Base-by-base conservation (phyloP, 352 stramenopile genomes). In the Globisporangium nodosum region DNA sequence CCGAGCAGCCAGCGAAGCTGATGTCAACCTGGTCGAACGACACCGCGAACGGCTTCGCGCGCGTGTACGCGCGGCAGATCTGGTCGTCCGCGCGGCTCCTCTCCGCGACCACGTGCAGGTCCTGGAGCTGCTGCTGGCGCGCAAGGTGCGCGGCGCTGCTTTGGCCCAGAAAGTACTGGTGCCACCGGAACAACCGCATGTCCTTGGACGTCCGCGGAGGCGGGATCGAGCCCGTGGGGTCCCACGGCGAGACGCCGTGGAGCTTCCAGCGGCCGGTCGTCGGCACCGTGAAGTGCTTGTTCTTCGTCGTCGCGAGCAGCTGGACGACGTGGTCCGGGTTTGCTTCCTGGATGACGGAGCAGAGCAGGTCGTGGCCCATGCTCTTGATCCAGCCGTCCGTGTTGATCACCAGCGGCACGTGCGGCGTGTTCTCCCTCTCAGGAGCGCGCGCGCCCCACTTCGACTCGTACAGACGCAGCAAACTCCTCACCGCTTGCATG, bases 311-410 rank as follows among this genome's bases (percentile, higher is more conserved):
- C 30, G 92, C 93, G 13, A 97, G 48, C 48, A 99, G 79, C 74
- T 99, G 94, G 40, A 98, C 83, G 59, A 99, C 82, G 74, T 98
- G 90, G 6, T 90, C 74, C 15, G 94, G 94, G 46, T 72, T 66
- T 3, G 90, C 71, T 49, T 83, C 74, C 35, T 92, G 66, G 37
- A 98, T 91, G 42, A 98, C 78, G 21, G 80, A 81, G 54, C 88
- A 94, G 39, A 99, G 80, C 58, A 99, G 74, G 60, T 99, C 88
- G 61, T 94, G 88, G 11, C 96, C 96, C 76, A 99, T 96, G 52
- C 94, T 97, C 76, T 98, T 98, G 56, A 99, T 87, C 95, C 95
- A 99, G 45, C 96, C 96, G 70, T 98, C 96, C 16, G 95, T 98
- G 68, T 99, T 99, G 60, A 99, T 84, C 15, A 99, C 70, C 1